phyloP scores from a whole-genome alignment of 2,329 filamentous ascomycete genomes.

The Sporothrix variecibatus region DNA sequence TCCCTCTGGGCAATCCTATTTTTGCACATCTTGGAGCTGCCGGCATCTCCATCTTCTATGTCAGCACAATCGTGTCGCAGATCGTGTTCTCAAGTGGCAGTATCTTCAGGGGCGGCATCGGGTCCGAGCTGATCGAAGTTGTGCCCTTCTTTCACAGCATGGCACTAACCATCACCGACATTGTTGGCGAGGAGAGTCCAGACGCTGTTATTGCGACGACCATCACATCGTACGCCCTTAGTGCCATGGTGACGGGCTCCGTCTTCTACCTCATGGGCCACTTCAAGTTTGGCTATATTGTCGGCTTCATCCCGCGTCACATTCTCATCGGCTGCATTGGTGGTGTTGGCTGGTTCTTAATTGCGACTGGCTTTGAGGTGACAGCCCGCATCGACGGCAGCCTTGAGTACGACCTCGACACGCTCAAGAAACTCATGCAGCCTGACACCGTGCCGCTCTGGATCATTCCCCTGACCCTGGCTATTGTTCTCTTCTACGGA shows the following conservation, averaged over 20 bases:
- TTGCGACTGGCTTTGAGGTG: conserved; percentile 90
- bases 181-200: conserved; percentile 76
- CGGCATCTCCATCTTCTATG: conserved; percentile 97
- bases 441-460: conserved; percentile 78
- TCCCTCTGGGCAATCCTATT: conserved; percentile 82
- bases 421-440: conserved; percentile 72
- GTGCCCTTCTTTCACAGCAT: conserved; percentile 99
- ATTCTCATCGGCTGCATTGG: conserved; percentile 97
- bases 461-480: conserved; percentile 75
- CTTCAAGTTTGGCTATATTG: conserved; percentile 85
- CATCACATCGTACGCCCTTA: conserved; percentile 86
- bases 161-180: conserved; percentile 80
- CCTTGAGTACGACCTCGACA: conserved; percentile 77
- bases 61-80: conserved; percentile 94
- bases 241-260: conserved; percentile 84
- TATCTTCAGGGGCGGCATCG: conserved; percentile 85
- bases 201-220: conserved; percentile 91
- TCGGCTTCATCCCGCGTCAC: conserved; percentile 94
- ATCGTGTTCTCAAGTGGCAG: conserved; percentile 85
- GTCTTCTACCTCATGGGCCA: conserved; percentile 91
- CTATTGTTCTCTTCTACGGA: conserved; percentile 72
- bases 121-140: conserved; percentile 97
- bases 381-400: conserved; percentile 85
- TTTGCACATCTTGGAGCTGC: conserved; percentile 87
- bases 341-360: conserved; percentile 91